phyloP scores from a whole-genome alignment of 805 yeast species.

The Kodamaea sagamina region DNA sequence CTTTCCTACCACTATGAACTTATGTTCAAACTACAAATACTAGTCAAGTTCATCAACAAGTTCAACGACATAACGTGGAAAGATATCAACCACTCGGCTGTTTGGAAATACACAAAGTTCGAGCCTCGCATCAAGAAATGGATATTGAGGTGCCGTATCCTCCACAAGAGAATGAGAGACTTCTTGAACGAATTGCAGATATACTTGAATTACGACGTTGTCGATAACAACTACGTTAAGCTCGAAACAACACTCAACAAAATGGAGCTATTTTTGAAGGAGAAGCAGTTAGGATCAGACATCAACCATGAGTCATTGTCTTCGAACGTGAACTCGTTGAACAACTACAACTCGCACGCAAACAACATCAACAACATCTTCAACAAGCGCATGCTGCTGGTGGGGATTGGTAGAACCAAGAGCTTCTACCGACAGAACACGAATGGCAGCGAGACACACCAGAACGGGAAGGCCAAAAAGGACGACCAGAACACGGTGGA shows the following conservation, averaged over 20 bases:
- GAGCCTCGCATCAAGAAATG: slow-evolving; percentile 49
- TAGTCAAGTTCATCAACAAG: slow-evolving; percentile 62
- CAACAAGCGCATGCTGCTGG: slow-evolving; percentile 22
- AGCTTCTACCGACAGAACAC: slow-evolving; percentile 7
- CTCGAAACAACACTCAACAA: slow-evolving; percentile 32
- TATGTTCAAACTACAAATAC: slow-evolving; percentile 67
- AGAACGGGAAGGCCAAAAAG: slow-evolving; percentile 1
- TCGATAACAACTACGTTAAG: slow-evolving; percentile 53
- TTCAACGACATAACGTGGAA: slow-evolving; percentile 69
- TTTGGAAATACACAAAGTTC: slow-evolving; percentile 61
- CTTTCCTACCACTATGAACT: slow-evolving; percentile 77
- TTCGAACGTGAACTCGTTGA: slow-evolving; percentile 8
- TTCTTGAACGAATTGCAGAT: slow-evolving; percentile 56
- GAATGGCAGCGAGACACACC: background rate
- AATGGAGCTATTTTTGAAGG: slow-evolving; percentile 13
- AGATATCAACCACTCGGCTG: slow-evolving; percentile 61
- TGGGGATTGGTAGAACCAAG: slow-evolving; percentile 5
- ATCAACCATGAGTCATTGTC: slow-evolving; percentile 10
- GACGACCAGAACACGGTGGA: slow-evolving; percentile 8
- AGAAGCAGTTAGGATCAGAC: slow-evolving; percentile 17
- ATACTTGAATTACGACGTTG: slow-evolving; percentile 59
- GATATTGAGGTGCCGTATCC: slow-evolving; percentile 53
- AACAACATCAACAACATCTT: slow-evolving; percentile 25
- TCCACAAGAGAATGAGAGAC: slow-evolving; percentile 59
- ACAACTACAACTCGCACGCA: slow-evolving; percentile 12